Percentiles rank a stretch among this genome's conserved stretches.
These are phyloP conservation scores for Arxiozyma slooffiae DNA, from an alignment of 1,139 yeast species.

Conservation along the genomic window DNA sequence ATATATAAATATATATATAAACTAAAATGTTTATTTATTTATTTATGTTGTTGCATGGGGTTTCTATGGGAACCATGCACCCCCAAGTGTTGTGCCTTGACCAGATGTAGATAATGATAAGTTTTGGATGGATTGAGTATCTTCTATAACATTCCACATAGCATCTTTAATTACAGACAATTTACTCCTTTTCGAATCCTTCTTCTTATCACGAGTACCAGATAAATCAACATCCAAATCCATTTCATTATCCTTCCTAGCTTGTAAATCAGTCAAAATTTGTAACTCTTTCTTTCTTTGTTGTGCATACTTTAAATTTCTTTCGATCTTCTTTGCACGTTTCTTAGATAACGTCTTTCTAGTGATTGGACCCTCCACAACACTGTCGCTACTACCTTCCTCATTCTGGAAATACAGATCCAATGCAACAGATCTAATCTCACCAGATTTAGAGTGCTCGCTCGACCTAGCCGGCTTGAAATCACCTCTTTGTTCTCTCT, in stretches of 20 bases:
- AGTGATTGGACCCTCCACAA: conserved; percentile 38
- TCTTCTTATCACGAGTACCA: conserved; percentile 13
- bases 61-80: conserved; percentile 37
- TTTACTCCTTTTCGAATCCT: conserved; percentile 29
- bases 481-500: conserved; percentile 39
- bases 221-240: conserved; percentile 40
- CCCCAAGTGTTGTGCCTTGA: conserved; percentile 80
- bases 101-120: conserved; percentile 36
- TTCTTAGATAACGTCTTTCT: conserved; percentile 64
- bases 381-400: conserved; percentile 7
- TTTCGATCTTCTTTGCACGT: conserved; percentile 69
- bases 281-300: conserved; percentile 35
- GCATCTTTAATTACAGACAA: conserved; percentile 52
- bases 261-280: conserved; percentile 40
- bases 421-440: conserved; percentile 48
- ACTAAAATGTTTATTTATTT: not conserved
- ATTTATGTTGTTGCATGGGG: conserved; percentile 13
- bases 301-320: conserved; percentile 63
- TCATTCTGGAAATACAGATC: conserved; percentile 47
- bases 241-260: conserved; percentile 38
- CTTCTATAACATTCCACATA: conserved; percentile 60
- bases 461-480: conserved; percentile 37
- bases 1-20: too few species aligned
- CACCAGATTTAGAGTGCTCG: conserved; percentile 39
- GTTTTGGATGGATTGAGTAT: conserved; percentile 38